Evolutionary conservation across 768 basidiomycete genomes (phyloP), one percentile per base, ranked within the genome.

Genomic region (Tulasnella calospora): DNA sequence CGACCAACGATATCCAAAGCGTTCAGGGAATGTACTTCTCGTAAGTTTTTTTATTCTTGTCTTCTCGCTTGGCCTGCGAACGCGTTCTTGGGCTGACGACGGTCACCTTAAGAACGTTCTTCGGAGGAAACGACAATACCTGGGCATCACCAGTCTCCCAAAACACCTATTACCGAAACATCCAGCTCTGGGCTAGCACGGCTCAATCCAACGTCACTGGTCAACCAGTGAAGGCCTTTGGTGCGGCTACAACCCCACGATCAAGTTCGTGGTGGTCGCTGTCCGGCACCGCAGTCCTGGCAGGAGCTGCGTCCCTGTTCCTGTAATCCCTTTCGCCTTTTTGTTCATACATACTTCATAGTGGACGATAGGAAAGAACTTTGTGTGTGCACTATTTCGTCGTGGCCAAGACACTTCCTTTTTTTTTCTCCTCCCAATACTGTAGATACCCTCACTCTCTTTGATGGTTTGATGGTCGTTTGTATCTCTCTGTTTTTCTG

Each of bases 1-100:
- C 87, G 33, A 86, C 84, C 40, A 83, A 87, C 30, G 83, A 84
- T 35, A 84, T 95, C 35, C 82, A 85, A 12, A 80, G 80, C 27
- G 87, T 89, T 12, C 90, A 90, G 44, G 94, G 94, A 10, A 83
- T 95, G 71, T 94, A 89, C 85, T 92, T 95, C 84, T 94, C 94
- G 90, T 92, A 78, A 83, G 90, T 84, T 7, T 44, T 40, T 44
- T 17, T 78, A 9, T 76, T 36, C 80, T 47, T 76, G 17, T 23
- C 27, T 51, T 27, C n/a, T 72, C 12, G 70, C 33, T 41, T 17
- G 38, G 33, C 41, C 40, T 35, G 27, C 30, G 23, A n/a, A 30
- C 57, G 23, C 23, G 19, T 21, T 6, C 44, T 15, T 30, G 36
- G 71, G 15, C 36, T 3, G 30, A 67, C 73, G 30, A 46, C 74